Evolutionary conservation across 1,284 basidiomycete species (phyloP).

Genomic region (Chiua sp.): DNA sequence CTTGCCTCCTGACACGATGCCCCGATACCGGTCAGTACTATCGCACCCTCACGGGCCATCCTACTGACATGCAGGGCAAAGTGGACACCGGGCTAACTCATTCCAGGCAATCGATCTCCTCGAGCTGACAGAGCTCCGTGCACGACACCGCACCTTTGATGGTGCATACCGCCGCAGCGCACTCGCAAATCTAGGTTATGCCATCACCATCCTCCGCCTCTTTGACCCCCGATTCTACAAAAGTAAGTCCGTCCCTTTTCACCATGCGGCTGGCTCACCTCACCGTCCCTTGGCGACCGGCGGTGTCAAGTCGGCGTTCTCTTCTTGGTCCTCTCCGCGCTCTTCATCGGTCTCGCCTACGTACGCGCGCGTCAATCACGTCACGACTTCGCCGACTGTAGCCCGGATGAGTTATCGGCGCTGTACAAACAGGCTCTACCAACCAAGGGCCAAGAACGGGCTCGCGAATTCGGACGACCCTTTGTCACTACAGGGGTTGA

Average conservation of each 20-base stretch:
- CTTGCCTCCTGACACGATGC: slow-evolving; percentile 15
- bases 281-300: slow-evolving; percentile 6
- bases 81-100: slow-evolving; percentile 64
- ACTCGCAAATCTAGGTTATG: slow-evolving; percentile 75
- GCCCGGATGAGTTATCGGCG: slow-evolving; percentile 32
- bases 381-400: slow-evolving; percentile 76
- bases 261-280: neutral
- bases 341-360: slow-evolving; percentile 67
- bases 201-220: slow-evolving; percentile 75
- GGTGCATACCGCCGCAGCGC: slow-evolving; percentile 83
- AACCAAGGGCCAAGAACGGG: slow-evolving; percentile 63
- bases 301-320: slow-evolving; percentile 65
- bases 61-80: slow-evolving; percentile 27
- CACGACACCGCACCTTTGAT: slow-evolving; percentile 80
- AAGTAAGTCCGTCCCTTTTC: slow-evolving; percentile 49
- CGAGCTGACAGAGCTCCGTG: slow-evolving; percentile 77
- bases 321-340: slow-evolving; percentile 66
- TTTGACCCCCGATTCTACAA: slow-evolving; percentile 75
- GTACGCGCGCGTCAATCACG: slow-evolving; percentile 65
- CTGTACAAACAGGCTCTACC: slow-evolving; percentile 31
- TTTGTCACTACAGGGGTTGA: slow-evolving; percentile 84
- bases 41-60: neutral
- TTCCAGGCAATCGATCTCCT: slow-evolving; percentile 62
- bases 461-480: slow-evolving; percentile 71
- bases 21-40: slow-evolving; percentile 33